Percentiles rank a stretch among this genome's conserved stretches.
These are phyloP conservation scores for Angophora floribunda DNA, from an alignment of 345 rosid genomes.

Conservation along the genomic window DNA sequence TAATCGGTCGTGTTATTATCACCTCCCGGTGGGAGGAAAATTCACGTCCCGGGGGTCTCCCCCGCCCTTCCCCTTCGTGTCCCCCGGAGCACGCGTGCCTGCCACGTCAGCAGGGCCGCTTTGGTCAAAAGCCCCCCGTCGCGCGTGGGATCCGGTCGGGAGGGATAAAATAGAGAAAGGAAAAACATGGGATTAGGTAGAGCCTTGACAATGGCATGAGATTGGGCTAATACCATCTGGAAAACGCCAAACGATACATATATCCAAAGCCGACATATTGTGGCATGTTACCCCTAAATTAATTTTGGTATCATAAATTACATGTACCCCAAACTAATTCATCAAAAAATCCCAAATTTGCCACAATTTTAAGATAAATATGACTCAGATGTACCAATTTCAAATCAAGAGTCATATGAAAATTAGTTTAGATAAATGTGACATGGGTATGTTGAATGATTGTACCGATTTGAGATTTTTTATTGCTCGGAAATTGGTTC, in stretches of 20 bases:
- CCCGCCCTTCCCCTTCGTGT: not conserved
- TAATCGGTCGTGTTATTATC: not conserved
- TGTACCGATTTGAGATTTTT: no score
- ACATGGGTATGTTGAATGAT: no score
- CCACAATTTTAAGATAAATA: not conserved
- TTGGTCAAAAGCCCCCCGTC: not conserved
- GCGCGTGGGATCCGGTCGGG: not conserved
- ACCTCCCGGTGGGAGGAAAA: not conserved
- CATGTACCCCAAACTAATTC: no score
- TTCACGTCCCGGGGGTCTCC: not conserved
- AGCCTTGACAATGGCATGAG: not conserved
- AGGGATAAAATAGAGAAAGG: not conserved
- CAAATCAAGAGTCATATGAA: no score
- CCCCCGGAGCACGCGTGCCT: not conserved
- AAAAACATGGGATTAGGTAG: not conserved
- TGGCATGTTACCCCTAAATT: not conserved
- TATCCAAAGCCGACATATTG: rapidly evolving
- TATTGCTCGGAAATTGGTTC: no score
- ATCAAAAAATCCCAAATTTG: not conserved
- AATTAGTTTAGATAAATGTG: no score
- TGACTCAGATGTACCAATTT: no score
- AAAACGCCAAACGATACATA: no score
- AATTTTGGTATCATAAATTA: not conserved
- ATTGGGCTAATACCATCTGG: not conserved
- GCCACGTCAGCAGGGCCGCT: not conserved